A percentile compares a stretch with the other conserved stretches of the same genome.
Evolutionary conservation across 768 basidiomycete species (phyloP).

Genomic region (Paxillus rubicundulus): DNA sequence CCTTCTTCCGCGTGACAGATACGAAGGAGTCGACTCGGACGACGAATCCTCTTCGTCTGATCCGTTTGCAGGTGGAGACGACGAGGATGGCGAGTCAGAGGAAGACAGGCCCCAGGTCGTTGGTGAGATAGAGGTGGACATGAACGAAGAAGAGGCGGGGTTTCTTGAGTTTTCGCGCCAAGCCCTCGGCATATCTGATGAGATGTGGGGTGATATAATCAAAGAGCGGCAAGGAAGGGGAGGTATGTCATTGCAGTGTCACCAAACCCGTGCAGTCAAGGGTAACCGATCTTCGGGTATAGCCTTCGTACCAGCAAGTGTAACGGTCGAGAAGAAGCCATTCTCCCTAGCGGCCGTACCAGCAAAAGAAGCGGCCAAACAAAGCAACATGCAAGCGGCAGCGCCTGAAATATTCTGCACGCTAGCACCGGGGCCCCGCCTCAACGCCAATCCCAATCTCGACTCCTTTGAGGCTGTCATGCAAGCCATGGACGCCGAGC

Average conservation of each 20-base stretch:
- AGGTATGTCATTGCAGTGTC: constrained; percentile 50
- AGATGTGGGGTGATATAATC: constrained; percentile 88
- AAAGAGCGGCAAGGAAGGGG: constrained; percentile 74
- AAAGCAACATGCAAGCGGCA: constrained; percentile 25
- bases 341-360: background rate
- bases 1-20: constrained; percentile 76
- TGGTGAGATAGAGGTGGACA: constrained; percentile 84
- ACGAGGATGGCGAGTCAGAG: constrained; percentile 59
- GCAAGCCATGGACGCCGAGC: constrained; percentile 90
- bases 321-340: constrained; percentile 6
- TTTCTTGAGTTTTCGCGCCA: constrained; percentile 95
- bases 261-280: constrained; percentile 3
- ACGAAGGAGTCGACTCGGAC: constrained; percentile 92
- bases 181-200: constrained; percentile 81
- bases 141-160: constrained; percentile 91
- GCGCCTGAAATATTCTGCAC: constrained; percentile 10
- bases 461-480: constrained; percentile 96
- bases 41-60: constrained; percentile 77
- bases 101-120: constrained; percentile 83
- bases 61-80: constrained; percentile 36
- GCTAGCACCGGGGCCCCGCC: constrained; percentile 36
- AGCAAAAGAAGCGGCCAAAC: background rate
- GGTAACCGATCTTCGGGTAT: constrained; percentile 8
- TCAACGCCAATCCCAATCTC: constrained; percentile 62
- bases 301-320: constrained; percentile 59